Evolutionary conservation across 75 land plant species (phyloP).

Genomic region (Picea glauca): DNA sequence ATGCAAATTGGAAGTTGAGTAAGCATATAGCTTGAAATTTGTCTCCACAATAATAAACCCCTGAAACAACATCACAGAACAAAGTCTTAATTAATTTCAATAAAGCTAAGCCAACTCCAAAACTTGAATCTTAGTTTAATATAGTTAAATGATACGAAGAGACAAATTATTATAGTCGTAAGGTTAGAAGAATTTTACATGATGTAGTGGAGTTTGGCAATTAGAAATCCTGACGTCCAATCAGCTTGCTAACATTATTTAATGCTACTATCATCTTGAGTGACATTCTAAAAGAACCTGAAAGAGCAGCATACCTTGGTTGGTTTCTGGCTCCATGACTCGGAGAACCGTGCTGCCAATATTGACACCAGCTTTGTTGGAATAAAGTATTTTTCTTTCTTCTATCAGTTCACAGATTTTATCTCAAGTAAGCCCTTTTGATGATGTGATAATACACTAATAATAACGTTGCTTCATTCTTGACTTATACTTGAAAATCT

Average conservation of each 20-base stretch:
- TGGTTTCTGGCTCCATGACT: background rate
- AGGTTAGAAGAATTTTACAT: background rate
- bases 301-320: constrained; percentile 1
- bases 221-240: background rate
- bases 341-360: background rate
- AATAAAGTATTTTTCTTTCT: background rate
- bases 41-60: constrained; percentile 1
- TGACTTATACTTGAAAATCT: too few species aligned
- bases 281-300: background rate
- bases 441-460: background rate
- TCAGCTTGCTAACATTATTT: background rate
- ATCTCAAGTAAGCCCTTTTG: background rate
- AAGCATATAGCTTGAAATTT: constrained; percentile 2
- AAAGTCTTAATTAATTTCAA: background rate
- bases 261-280: background rate
- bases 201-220: background rate
- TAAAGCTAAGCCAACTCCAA: background rate
- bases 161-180: background rate
- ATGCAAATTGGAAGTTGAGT: background rate
- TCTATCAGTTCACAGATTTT: background rate
- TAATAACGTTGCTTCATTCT: background rate
- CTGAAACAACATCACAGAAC: background rate
- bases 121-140: background rate
- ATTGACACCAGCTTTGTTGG: background rate
- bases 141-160: background rate